Evolutionary conservation across 2,329 filamentous ascomycete genomes (phyloP).

Genomic region (Cordyceps pruinosa): DNA sequence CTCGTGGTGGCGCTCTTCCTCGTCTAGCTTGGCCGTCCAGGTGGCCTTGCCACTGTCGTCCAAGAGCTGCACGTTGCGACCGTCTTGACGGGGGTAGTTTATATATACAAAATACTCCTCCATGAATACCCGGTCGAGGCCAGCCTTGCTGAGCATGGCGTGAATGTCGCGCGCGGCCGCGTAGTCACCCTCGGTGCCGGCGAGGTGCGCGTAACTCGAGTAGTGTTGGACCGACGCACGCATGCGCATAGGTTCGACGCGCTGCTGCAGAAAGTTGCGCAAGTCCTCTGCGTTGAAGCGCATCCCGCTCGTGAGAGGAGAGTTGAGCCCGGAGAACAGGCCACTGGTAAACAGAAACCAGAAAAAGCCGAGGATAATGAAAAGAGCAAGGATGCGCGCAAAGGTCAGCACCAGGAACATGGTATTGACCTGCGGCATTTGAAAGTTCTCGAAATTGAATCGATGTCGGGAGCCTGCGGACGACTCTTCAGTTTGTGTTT

Average conservation of each 20-base stretch:
- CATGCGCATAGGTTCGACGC: slow-evolving; percentile 63
- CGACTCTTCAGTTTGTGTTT: not conserved
- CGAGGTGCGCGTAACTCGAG: slow-evolving; percentile 80
- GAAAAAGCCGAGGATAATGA: slow-evolving; percentile 68
- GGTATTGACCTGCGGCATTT: slow-evolving; percentile 34
- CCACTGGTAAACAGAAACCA: slow-evolving; percentile 85
- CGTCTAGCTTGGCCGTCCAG: slow-evolving; percentile 81
- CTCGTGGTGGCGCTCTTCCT: slow-evolving; percentile 60
- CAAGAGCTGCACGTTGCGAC: slow-evolving; percentile 74
- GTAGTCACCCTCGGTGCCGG: slow-evolving; percentile 89
- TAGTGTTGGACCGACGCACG: slow-evolving; percentile 69
- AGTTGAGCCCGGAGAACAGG: slow-evolving; percentile 61
- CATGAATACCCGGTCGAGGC: slow-evolving; percentile 67
- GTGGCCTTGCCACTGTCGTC: slow-evolving; percentile 54
- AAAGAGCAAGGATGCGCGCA: slow-evolving; percentile 65
- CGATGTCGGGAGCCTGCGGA: not conserved
- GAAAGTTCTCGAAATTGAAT: slow-evolving; percentile 4
- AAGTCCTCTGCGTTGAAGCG: slow-evolving; percentile 77
- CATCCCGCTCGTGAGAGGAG: slow-evolving; percentile 58
- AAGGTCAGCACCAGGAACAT: slow-evolving; percentile 52
- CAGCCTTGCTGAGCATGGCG: slow-evolving; percentile 63
- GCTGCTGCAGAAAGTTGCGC: slow-evolving; percentile 64
- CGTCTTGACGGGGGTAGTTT: slow-evolving; percentile 77
- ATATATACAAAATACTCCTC: slow-evolving; percentile 84
- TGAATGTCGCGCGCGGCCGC: slow-evolving; percentile 79